Evolutionary conservation across 768 basidiomycete species (phyloP).

Genomic region (Pleurotus salmoneostramineus): DNA sequence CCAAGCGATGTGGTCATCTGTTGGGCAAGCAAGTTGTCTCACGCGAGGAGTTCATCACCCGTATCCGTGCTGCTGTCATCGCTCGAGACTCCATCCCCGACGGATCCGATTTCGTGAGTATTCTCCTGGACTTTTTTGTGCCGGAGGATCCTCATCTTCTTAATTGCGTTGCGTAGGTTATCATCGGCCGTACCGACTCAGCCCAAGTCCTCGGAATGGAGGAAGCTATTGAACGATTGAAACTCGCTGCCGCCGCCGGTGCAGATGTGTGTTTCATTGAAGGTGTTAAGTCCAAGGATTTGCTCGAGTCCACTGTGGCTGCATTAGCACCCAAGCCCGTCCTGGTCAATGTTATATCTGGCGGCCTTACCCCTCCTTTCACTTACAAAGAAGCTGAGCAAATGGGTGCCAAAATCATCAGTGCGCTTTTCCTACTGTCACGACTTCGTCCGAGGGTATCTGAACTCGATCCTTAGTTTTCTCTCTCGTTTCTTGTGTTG

Average conservation of each 20-base stretch:
- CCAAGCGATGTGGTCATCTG: constrained; percentile 76
- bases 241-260: constrained; percentile 35
- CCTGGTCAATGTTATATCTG: constrained; percentile 46
- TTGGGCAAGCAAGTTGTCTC: constrained; percentile 81
- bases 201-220: constrained; percentile 47
- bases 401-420: constrained; percentile 40
- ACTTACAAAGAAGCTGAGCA: constrained; percentile 40
- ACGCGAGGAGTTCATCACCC: constrained; percentile 68
- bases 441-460: not conserved
- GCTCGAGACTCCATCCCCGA: constrained; percentile 78
- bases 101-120: constrained; percentile 64
- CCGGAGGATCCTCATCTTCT: not conserved
- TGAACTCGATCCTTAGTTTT: constrained; percentile 27
- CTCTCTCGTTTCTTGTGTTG: constrained; percentile 41
- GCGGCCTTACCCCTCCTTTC: constrained; percentile 47
- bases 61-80: constrained; percentile 73
- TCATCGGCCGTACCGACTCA: constrained; percentile 50
- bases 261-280: constrained; percentile 53
- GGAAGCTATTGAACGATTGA: constrained; percentile 41
- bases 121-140: constrained; percentile 11
- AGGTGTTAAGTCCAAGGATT: constrained; percentile 42
- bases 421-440: constrained; percentile 12
- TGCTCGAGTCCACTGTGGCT: constrained; percentile 34
- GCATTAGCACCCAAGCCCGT: constrained; percentile 39
- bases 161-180: constrained; percentile 20